Conservation (phyloP, 345 rosid genomes). For the Eucalyptus urophylla region DNA sequence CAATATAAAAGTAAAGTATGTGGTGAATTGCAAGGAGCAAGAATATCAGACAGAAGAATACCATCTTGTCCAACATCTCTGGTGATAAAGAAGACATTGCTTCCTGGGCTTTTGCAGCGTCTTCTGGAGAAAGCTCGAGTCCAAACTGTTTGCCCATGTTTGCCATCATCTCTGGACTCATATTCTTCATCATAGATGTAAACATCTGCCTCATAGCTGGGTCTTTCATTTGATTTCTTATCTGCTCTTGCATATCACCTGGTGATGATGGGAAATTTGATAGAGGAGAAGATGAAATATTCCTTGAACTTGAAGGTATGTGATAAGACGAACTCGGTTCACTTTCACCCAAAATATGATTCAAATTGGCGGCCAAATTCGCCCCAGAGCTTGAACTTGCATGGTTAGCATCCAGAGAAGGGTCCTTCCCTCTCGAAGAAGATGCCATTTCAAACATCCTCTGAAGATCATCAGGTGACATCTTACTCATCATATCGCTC, state of each 20-base stretch:
- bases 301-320: conserved; percentile 24
- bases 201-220: conserved; percentile 96
- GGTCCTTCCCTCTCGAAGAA: conserved; percentile 25
- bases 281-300: conserved; percentile 13
- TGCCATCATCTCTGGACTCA: conserved; percentile 94
- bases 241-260: conserved; percentile 75
- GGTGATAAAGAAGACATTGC: conserved; percentile 90
- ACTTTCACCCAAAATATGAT: conserved; percentile 17
- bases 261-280: conserved; percentile 38
- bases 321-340: conserved; percentile 31
- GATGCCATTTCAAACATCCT: conserved; percentile 86
- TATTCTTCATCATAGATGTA: conserved; percentile 71
- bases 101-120: conserved; percentile 82
- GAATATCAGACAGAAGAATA: conserved; percentile 1
- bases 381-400: conserved; percentile 7
- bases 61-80: conserved; percentile 81
- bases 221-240: conserved; percentile 90
- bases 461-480: conserved; percentile 72
- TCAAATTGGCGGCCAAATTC: conserved; percentile 13
- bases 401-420: conserved; percentile 4
- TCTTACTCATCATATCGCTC: conserved; percentile 69
- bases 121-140: conserved; percentile 68
- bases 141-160: conserved; percentile 97
- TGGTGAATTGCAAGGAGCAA: background rate
- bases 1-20: background rate